A percentile compares a stretch with the other conserved stretches of the same genome.
Conservation (phyloP, 2,329 filamentous ascomycete species). For the Erysiphe pulchra region DNA sequence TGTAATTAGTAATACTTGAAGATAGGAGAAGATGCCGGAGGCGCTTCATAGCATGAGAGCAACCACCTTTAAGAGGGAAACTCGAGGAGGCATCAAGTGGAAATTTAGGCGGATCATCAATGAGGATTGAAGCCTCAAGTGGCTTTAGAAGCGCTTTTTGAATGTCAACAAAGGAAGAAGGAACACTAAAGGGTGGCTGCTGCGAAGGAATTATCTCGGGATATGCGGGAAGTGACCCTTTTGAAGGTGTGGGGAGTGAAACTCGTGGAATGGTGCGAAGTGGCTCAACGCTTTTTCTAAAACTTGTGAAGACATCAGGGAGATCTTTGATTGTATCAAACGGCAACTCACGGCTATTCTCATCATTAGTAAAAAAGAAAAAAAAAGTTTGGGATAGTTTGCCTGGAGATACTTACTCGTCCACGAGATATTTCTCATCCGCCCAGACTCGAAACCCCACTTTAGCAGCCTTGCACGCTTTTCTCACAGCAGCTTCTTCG, state of each 20-base stretch:
- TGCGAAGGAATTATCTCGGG: slow-evolving; percentile 32
- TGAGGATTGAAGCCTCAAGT: slow-evolving; percentile 21
- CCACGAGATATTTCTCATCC: slow-evolving; percentile 57
- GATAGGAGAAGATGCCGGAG: slow-evolving; percentile 28
- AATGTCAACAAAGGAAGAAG: slow-evolving; percentile 25
- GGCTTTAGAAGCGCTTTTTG: slow-evolving; percentile 30
- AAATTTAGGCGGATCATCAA: slow-evolving; percentile 24
- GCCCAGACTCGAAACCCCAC: slow-evolving; percentile 38
- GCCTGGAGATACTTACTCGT: slow-evolving; percentile 34
- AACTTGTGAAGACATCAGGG: slow-evolving; percentile 52
- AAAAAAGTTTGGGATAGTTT: neutral
- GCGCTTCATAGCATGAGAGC: slow-evolving; percentile 29
- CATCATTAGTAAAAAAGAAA: too few relatives aligned
- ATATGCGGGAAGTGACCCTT: slow-evolving; percentile 27
- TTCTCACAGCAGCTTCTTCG: slow-evolving; percentile 31
- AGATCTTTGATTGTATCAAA: slow-evolving; percentile 30
- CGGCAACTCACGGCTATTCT: slow-evolving; percentile 35
- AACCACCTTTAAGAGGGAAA: slow-evolving; percentile 44
- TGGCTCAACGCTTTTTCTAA: slow-evolving; percentile 47
- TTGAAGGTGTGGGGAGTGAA: slow-evolving; percentile 24
- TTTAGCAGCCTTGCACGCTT: slow-evolving; percentile 23
- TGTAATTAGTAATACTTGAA: slow-evolving; percentile 21
- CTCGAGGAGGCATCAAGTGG: slow-evolving; percentile 29
- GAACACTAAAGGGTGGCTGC: slow-evolving; percentile 34
- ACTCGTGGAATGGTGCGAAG: slow-evolving; percentile 36